A percentile compares a stretch with the other conserved stretches of the same genome.
phyloP scores from a whole-genome alignment of 495 filamentous ascomycete genomes.

The Aspergillus heteromorphus region DNA sequence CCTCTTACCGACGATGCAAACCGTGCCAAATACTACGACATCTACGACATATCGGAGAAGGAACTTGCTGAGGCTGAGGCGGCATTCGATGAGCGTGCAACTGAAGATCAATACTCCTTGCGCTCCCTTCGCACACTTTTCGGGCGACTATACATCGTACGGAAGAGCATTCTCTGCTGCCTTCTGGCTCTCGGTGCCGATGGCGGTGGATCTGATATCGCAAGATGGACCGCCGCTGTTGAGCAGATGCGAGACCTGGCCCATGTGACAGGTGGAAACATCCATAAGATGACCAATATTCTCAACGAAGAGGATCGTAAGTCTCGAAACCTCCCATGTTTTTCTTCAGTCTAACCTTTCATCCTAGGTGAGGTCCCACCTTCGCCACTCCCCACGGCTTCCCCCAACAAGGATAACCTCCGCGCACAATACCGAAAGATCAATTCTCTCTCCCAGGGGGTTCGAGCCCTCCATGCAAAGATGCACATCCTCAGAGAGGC shows the following conservation, averaged over 20 bases:
- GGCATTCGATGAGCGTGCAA: slow-evolving; percentile 53
- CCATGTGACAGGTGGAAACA: slow-evolving; percentile 45
- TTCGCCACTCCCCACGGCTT: slow-evolving; percentile 63
- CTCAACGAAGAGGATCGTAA: slow-evolving; percentile 81
- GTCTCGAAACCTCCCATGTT: slow-evolving; percentile 22
- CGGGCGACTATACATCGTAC: slow-evolving; percentile 69
- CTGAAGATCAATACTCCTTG: slow-evolving; percentile 73
- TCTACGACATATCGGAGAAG: slow-evolving; percentile 79
- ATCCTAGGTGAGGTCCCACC: slow-evolving; percentile 44
- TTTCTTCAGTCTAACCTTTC: slow-evolving; percentile 20
- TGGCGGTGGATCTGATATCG: slow-evolving; percentile 72
- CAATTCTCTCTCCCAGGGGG: slow-evolving; percentile 80
- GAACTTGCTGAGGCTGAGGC: slow-evolving; percentile 66
- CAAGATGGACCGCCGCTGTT: slow-evolving; percentile 71
- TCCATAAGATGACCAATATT: slow-evolving; percentile 58
- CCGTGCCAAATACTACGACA: slow-evolving; percentile 83
- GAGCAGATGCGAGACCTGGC: slow-evolving; percentile 67
- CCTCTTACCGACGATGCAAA: slow-evolving; percentile 70
- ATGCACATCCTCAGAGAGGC: slow-evolving; percentile 90
- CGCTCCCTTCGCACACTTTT: slow-evolving; percentile 73
- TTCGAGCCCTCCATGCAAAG: slow-evolving; percentile 89
- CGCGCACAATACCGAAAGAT: slow-evolving; percentile 81
- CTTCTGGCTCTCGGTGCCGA: slow-evolving; percentile 84
- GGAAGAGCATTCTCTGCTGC: slow-evolving; percentile 80
- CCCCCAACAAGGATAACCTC: slow-evolving; percentile 71